Conservation (phyloP, 2,329 filamentous ascomycete genomes). For the Zymoseptoria ardabiliae region DNA sequence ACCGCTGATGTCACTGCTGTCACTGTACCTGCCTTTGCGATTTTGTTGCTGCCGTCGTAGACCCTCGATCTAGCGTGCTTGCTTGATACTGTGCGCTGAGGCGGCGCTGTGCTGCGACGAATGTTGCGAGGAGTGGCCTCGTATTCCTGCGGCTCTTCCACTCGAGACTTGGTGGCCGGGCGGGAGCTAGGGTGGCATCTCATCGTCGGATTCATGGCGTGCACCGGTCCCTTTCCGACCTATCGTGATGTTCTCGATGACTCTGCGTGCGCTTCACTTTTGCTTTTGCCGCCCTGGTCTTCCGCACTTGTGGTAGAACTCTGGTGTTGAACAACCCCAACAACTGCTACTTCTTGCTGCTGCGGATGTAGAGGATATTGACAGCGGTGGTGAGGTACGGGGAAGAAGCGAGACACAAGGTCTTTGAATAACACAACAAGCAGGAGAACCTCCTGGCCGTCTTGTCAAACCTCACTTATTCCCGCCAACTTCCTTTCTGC, state of each 20-base stretch:
- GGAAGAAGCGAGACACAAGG: no score
- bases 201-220: slow-evolving; percentile 48
- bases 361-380: slow-evolving; percentile 75
- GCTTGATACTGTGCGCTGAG: slow-evolving; percentile 30
- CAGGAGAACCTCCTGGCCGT: no score
- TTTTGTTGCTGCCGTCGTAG: no score
- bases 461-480: no score
- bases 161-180: slow-evolving; percentile 26
- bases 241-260: slow-evolving; percentile 62
- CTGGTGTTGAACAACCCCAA: slow-evolving; percentile 75
- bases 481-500: no score
- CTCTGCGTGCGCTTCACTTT: slow-evolving; percentile 57
- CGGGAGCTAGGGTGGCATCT: slow-evolving; percentile 36
- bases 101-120: slow-evolving; percentile 29
- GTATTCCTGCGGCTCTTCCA: slow-evolving; percentile 33
- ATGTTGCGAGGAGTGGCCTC: slow-evolving; percentile 22
- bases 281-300: slow-evolving; percentile 66
- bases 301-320: slow-evolving; percentile 68
- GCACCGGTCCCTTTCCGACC: slow-evolving; percentile 49
- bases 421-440: no score
- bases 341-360: slow-evolving; percentile 84
- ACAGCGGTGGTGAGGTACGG: no score
- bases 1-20: no score
- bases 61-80: slow-evolving; percentile 37
- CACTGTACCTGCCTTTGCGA: no score